Percentiles rank a stretch among this genome's conserved stretches.
These are phyloP conservation scores for Rhodotorula sphaerocarpa DNA, from an alignment of 768 basidiomycete genomes.

Conservation along the genomic window DNA sequence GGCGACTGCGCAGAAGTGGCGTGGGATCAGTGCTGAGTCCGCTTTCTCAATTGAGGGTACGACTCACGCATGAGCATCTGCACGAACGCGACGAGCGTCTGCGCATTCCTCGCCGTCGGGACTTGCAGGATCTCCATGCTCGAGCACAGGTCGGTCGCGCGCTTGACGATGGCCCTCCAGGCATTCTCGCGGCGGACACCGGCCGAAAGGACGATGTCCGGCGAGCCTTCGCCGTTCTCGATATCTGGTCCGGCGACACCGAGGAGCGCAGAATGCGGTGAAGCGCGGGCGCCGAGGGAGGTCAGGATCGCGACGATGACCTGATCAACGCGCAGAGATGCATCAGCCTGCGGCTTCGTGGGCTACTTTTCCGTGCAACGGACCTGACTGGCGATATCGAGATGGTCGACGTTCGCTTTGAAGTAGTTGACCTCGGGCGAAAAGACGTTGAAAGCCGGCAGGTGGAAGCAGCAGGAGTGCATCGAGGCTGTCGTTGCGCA, in stretches of 20 bases:
- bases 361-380: neutral
- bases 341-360: too few relatives aligned
- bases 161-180: conserved; percentile 32
- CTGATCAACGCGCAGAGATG: too few relatives aligned
- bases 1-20: conserved; percentile 3
- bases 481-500: conserved; percentile 12
- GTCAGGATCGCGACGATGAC: conserved; percentile 28
- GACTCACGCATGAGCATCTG: conserved; percentile 33
- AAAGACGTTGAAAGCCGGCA: conserved; percentile 31
- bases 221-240: conserved; percentile 23
- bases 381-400: conserved; percentile 28
- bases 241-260: conserved; percentile 32
- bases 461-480: conserved; percentile 33
- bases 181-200: conserved; percentile 30
- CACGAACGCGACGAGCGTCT: conserved; percentile 26
- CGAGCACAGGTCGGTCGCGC: conserved; percentile 25
- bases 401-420: conserved; percentile 14
- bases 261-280: conserved; percentile 29
- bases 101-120: conserved; percentile 15
- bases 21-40: neutral
- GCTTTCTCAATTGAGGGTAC: neutral
- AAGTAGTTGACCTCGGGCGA: conserved; percentile 3
- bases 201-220: conserved; percentile 23
- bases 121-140: conserved; percentile 22
- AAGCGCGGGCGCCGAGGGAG: conserved; percentile 30